These are phyloP conservation scores for Stemphylium lycopersici DNA, from an alignment of 2,329 filamentous ascomycete species.

Conservation along the genomic window DNA sequence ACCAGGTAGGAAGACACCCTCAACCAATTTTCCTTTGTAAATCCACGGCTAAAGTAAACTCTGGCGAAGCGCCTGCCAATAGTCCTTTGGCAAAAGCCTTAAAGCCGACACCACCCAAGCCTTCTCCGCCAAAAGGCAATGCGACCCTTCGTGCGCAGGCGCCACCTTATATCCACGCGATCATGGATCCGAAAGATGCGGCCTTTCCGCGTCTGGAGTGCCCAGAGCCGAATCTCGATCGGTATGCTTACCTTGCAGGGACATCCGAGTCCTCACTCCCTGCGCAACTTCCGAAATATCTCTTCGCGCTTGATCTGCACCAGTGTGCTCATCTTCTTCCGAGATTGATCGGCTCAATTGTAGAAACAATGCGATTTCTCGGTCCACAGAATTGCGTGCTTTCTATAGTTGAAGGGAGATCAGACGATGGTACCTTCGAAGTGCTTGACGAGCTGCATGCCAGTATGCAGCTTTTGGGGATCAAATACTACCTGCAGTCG, in stretches of 20 bases:
- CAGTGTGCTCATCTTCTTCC: constrained; percentile 56
- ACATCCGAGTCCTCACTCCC: constrained; percentile 4
- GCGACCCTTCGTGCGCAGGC: constrained; percentile 18
- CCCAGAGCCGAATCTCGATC: constrained; percentile 18
- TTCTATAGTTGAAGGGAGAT: constrained; percentile 63
- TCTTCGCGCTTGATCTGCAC: constrained; percentile 62
- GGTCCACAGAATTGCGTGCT: constrained; percentile 59
- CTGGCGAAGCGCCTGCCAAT: neutral
- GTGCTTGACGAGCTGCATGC: constrained; percentile 53
- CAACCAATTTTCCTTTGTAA: neutral
- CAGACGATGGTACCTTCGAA: constrained; percentile 60
- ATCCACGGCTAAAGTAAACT: neutral
- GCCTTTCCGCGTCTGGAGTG: constrained; percentile 26
- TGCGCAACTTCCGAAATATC: constrained; percentile 31
- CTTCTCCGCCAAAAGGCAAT: constrained; percentile 15
- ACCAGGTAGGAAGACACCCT: neutral
- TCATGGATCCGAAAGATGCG: constrained; percentile 23
- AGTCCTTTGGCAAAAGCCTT: neutral
- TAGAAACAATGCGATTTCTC: constrained; percentile 59
- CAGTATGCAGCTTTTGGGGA: constrained; percentile 46
- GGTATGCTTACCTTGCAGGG: constrained; percentile 23
- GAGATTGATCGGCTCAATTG: constrained; percentile 58
- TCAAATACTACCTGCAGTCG: constrained; percentile 52
- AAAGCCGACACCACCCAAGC: neutral
- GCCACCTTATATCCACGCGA: constrained; percentile 24